Conservation (phyloP, 345 rosid genomes). For the Salix caprea region DNA sequence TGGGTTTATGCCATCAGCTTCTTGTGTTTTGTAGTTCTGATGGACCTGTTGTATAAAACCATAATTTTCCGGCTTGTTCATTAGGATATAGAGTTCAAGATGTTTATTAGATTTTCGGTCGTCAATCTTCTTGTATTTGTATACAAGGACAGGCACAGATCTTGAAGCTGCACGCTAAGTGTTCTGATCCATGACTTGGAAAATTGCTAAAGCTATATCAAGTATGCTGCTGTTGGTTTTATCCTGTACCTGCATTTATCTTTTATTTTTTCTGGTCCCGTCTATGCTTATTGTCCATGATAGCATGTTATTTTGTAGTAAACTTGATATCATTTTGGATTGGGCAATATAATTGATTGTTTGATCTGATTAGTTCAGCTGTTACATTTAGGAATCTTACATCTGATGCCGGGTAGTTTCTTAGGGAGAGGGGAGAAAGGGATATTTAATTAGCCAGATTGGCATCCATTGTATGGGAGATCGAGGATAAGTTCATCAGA, state of each 20-base stretch:
- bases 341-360: not conserved
- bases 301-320: not conserved
- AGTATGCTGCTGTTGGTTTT: not conserved
- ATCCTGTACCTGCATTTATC: not conserved
- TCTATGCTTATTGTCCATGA: not conserved
- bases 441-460: not conserved
- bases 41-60: not conserved
- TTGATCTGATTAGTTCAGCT: not conserved
- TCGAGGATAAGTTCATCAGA: not conserved
- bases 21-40: not conserved
- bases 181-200: not conserved
- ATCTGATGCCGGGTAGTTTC: not conserved
- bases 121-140: not conserved
- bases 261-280: not conserved
- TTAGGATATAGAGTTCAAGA: slow-evolving; percentile 4
- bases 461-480: not conserved
- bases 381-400: not conserved
- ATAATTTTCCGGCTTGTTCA: slow-evolving; percentile 1
- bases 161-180: not conserved
- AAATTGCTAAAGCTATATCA: not conserved
- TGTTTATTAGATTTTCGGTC: slow-evolving; percentile 1
- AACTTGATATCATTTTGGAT: not conserved
- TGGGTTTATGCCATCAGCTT: not conserved
- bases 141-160: not conserved
- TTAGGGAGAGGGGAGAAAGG: not conserved